A percentile compares a stretch with the other conserved stretches of the same genome.
Evolutionary conservation across 805 yeast genomes (phyloP).

Genomic region (Zygosaccharomyces siamensis): DNA sequence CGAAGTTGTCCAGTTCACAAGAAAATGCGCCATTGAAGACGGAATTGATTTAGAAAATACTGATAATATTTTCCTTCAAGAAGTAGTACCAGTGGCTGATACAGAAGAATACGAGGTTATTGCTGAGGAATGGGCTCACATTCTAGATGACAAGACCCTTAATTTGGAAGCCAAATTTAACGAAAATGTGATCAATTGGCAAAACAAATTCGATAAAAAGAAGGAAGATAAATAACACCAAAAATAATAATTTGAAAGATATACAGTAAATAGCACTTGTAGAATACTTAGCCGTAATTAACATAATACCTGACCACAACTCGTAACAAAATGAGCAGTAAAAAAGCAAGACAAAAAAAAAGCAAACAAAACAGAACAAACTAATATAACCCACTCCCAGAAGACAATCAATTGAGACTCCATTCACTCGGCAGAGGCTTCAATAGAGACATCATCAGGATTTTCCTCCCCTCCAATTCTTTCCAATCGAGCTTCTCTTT

Average conservation of each 20-base stretch:
- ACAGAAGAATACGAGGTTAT: constrained; percentile 24
- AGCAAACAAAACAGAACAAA: background rate
- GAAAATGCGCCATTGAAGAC: constrained; percentile 33
- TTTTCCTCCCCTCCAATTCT: background rate
- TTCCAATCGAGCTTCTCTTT: constrained; percentile 13
- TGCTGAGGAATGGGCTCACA: constrained; percentile 26
- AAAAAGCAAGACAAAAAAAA: background rate
- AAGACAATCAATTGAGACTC: too few species aligned
- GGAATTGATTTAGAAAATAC: constrained; percentile 26
- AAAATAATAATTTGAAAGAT: constrained; percentile 23
- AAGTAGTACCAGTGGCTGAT: constrained; percentile 25
- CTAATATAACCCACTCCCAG: too few species aligned
- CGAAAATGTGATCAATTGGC: constrained; percentile 20
- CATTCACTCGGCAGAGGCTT: background rate
- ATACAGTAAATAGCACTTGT: constrained; percentile 8
- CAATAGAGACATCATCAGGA: background rate
- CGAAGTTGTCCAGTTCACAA: constrained; percentile 31
- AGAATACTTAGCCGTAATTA: constrained; percentile 1
- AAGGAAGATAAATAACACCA: constrained; percentile 7
- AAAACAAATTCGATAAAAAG: constrained; percentile 23
- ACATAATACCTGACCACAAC: background rate
- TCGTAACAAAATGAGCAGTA: background rate
- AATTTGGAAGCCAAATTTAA: constrained; percentile 19
- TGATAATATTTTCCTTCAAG: constrained; percentile 32
- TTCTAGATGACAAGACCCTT: constrained; percentile 18